A percentile compares a stretch with the other conserved stretches of the same genome.
These are phyloP conservation scores for Trichoderma orchidacearum DNA, from an alignment of 495 filamentous ascomycete genomes.

Conservation along the genomic window DNA sequence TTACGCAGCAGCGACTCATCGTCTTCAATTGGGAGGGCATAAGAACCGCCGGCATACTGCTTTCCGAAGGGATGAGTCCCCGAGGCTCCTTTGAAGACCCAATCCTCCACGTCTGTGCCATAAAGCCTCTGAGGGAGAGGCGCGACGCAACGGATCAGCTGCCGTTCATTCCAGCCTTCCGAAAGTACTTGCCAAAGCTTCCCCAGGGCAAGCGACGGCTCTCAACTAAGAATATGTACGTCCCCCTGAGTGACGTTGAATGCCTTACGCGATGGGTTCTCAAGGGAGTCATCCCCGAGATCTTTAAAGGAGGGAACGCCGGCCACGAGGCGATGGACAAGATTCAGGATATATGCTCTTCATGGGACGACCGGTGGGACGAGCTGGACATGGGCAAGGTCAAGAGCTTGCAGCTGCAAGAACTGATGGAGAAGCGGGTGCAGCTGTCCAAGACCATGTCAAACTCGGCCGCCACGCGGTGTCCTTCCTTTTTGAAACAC, in stretches of 20 bases:
- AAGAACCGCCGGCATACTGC: constrained; percentile 64
- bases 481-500: constrained; percentile 71
- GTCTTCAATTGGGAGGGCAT: constrained; percentile 59
- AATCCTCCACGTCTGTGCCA: constrained; percentile 62
- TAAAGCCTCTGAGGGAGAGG: constrained; percentile 44
- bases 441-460: constrained; percentile 44
- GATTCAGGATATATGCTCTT: constrained; percentile 44
- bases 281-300: constrained; percentile 43
- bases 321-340: constrained; percentile 39
- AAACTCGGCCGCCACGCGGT: constrained; percentile 45
- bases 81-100: constrained; percentile 43
- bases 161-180: constrained; percentile 59
- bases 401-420: constrained; percentile 62
- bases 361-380: constrained; percentile 70
- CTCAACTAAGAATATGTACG: constrained; percentile 43
- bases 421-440: constrained; percentile 54
- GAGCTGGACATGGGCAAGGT: constrained; percentile 74
- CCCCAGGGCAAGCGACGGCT: constrained; percentile 47
- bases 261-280: constrained; percentile 64
- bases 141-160: constrained; percentile 67
- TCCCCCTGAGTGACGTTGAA: constrained; percentile 63
- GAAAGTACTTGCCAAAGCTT: constrained; percentile 42
- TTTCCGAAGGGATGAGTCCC: constrained; percentile 52
- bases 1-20: constrained; percentile 56
- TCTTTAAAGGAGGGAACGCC: constrained; percentile 30